Conservation (phyloP, 148 eudicot genomes). For the Hydrangea macrophylla region DNA sequence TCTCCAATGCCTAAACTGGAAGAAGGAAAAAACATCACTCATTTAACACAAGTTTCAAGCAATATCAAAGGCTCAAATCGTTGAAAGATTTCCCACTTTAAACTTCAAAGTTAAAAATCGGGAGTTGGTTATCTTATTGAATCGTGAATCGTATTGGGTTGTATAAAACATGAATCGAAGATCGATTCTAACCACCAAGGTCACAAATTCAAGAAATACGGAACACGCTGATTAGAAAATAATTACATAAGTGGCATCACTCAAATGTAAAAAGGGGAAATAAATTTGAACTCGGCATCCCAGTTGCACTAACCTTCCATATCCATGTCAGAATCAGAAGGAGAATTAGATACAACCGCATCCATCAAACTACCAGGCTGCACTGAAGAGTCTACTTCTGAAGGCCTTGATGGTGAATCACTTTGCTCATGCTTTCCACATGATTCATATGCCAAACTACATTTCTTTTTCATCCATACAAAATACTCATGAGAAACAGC, state of each 20-base stretch:
- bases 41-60: no score
- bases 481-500: constrained; percentile 51
- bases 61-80: no score
- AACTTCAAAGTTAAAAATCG: no score
- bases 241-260: neutral
- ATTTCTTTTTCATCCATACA: constrained; percentile 61
- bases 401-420: constrained; percentile 18
- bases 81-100: no score
- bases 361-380: constrained; percentile 22
- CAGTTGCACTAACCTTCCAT: constrained; percentile 75
- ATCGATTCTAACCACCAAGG: neutral
- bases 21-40: neutral
- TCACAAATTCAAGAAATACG: neutral
- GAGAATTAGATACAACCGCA: constrained; percentile 39
- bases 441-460: constrained; percentile 22
- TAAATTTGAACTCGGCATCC: neutral
- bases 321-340: constrained; percentile 86
- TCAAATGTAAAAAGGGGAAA: constrained; percentile 1
- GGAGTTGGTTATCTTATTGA: no score
- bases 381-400: constrained; percentile 19
- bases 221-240: neutral
- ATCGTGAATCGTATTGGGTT: no score
- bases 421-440: constrained; percentile 20
- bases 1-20: no score
- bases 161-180: no score